phyloP scores from a whole-genome alignment of 2,329 filamentous ascomycete species.

The Diplodia scrobiculata region DNA sequence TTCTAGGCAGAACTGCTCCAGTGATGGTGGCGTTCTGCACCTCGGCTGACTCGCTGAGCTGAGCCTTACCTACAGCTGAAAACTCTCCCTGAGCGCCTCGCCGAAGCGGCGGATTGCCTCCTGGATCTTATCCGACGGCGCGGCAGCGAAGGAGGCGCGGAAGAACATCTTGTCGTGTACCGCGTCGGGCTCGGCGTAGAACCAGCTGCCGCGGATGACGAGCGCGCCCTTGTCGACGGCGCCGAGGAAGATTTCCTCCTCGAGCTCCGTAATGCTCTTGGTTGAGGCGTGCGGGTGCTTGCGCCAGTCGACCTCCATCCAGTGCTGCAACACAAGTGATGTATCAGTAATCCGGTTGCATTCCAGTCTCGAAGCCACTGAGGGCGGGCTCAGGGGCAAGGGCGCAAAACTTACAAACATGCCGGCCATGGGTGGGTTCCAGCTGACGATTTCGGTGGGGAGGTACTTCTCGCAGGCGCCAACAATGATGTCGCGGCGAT shows the following conservation, averaged over 20 bases:
- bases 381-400: not conserved
- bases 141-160: constrained; percentile 84
- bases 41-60: not conserved
- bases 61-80: constrained; percentile 47
- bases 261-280: constrained; percentile 63
- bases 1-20: not conserved
- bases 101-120: constrained; percentile 66
- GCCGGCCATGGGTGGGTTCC: constrained; percentile 78
- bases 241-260: constrained; percentile 81
- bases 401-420: constrained; percentile 77
- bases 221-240: constrained; percentile 77
- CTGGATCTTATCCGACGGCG: constrained; percentile 57
- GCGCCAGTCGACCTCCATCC: constrained; percentile 69
- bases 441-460: constrained; percentile 72
- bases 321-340: constrained; percentile 55
- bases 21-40: not conserved
- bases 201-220: constrained; percentile 86
- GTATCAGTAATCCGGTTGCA: constrained; percentile 20
- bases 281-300: constrained; percentile 63
- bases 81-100: constrained; percentile 66
- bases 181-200: constrained; percentile 70
- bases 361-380: not conserved
- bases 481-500: constrained; percentile 73
- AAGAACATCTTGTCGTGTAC: constrained; percentile 72
- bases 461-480: constrained; percentile 77